Conservation (phyloP, 2,329 filamentous ascomycete species). For the Lachnellula suecica region DNA sequence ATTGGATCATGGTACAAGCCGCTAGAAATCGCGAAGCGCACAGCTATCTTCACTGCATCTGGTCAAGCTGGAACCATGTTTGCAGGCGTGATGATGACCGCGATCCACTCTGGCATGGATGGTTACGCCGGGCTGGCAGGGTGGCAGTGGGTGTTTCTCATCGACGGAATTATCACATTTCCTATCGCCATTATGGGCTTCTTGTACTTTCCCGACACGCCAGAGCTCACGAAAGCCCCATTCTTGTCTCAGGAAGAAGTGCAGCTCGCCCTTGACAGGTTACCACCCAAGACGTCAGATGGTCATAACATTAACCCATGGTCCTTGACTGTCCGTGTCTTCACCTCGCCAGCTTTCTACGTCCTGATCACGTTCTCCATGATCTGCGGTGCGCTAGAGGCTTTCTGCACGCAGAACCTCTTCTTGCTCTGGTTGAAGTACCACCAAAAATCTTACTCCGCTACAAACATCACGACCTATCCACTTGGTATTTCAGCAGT, state of each 20-base stretch:
- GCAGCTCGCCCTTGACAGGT: not conserved
- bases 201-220: conserved; percentile 33
- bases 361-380: too few species aligned
- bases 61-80: conserved; percentile 30
- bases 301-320: not conserved
- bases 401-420: not conserved
- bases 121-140: conserved; percentile 47
- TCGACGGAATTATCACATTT: conserved; percentile 38
- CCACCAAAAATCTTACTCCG: not conserved
- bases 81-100: conserved; percentile 54
- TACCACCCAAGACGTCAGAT: not conserved
- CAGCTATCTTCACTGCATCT: conserved; percentile 51
- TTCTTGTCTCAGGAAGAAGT: conserved; percentile 28
- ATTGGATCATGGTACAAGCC: conserved; percentile 58
- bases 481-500: not conserved
- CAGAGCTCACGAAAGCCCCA: conserved; percentile 36
- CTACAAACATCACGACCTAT: not conserved
- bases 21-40: conserved; percentile 56
- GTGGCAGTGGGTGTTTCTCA: conserved; percentile 51
- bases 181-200: conserved; percentile 28
- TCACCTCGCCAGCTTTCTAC: too few species aligned
- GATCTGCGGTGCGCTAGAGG: not conserved
- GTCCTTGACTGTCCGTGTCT: too few species aligned
- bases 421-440: not conserved
- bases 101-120: conserved; percentile 44